Conservation (phyloP, 352 stramenopile species). For the Phytophthora pisi region DNA sequence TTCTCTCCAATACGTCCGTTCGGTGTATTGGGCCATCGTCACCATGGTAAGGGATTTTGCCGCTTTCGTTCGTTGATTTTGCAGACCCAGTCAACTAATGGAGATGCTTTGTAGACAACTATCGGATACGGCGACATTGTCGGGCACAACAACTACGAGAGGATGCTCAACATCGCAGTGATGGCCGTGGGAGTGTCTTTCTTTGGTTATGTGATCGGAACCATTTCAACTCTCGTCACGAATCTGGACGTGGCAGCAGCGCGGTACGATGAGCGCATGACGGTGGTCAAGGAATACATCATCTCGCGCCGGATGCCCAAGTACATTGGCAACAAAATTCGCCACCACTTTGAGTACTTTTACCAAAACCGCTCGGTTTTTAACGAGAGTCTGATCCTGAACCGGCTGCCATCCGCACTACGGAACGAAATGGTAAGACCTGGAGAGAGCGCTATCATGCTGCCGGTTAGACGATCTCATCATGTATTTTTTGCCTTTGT, state of each 20-base stretch:
- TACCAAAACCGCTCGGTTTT: constrained; percentile 88
- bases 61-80: background rate
- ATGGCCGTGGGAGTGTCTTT: constrained; percentile 87
- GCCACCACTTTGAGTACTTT: constrained; percentile 86
- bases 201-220: constrained; percentile 88
- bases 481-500: background rate
- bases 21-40: constrained; percentile 94
- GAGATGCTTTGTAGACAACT: constrained; percentile 43
- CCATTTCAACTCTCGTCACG: constrained; percentile 79
- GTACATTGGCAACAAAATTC: constrained; percentile 75
- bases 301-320: constrained; percentile 77
- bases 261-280: constrained; percentile 83
- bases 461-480: background rate
- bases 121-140: constrained; percentile 87
- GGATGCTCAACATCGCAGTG: constrained; percentile 70
- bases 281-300: constrained; percentile 87
- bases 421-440: constrained; percentile 78
- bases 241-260: constrained; percentile 78
- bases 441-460: background rate
- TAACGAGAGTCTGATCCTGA: constrained; percentile 70
- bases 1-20: constrained; percentile 83
- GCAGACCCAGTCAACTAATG: background rate
- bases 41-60: constrained; percentile 73
- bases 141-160: constrained; percentile 68
- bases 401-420: constrained; percentile 68